These are phyloP conservation scores for Eucommia ulmoides DNA, from an alignment of 257 asterid genomes.

Conservation along the genomic window DNA sequence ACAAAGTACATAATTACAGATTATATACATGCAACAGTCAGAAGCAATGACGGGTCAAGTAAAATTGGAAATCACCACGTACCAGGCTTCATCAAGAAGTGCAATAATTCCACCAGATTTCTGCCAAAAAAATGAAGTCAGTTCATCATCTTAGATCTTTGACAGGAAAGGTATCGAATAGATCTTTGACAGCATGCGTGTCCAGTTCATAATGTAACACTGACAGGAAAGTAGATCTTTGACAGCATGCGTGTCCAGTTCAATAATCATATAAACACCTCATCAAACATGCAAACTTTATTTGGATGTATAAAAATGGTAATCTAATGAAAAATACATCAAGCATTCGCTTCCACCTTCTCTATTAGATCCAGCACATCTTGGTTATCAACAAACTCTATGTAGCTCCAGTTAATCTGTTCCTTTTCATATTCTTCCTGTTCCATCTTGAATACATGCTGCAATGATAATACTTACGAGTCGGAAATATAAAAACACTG, in stretches of 20 bases:
- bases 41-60: not conserved
- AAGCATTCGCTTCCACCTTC: constrained; percentile 43
- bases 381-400: constrained; percentile 99
- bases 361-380: constrained; percentile 97
- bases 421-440: constrained; percentile 99
- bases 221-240: too few relatives aligned
- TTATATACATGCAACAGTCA: not conserved
- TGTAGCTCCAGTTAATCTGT: constrained; percentile 96
- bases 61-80: constrained; percentile 16
- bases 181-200: too few relatives aligned
- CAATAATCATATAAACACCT: not conserved
- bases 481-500: constrained; percentile 14
- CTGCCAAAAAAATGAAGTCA: constrained; percentile 29
- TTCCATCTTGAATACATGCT: constrained; percentile 99
- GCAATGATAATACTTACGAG: constrained; percentile 24
- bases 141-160: constrained; percentile 1
- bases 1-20: not conserved
- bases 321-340: constrained; percentile 4
- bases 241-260: too few relatives aligned
- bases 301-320: not conserved
- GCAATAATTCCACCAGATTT: constrained; percentile 99
- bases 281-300: not conserved
- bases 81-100: constrained; percentile 98
- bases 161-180: not conserved
- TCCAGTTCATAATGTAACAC: too few relatives aligned